Evolutionary conservation across 116 monocot species (phyloP).

Genomic region (Phalaenopsis hybrid): DNA sequence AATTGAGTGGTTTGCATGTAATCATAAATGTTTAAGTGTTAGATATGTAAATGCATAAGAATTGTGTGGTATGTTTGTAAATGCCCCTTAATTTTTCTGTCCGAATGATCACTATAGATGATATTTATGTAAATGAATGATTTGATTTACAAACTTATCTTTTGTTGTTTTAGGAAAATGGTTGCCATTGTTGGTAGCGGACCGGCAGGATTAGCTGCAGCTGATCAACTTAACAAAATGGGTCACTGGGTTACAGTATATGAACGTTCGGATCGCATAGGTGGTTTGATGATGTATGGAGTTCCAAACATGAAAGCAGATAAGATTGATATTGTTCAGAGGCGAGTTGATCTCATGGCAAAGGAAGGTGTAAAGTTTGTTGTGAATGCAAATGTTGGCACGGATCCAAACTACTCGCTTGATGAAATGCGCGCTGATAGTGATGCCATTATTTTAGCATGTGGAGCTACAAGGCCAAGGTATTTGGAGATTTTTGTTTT

Average conservation of each 20-base stretch:
- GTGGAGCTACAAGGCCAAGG: slow-evolving; percentile 96
- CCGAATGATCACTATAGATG: too few species aligned
- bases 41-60: too few species aligned
- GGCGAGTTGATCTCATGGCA: slow-evolving; percentile 91
- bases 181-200: slow-evolving; percentile 93
- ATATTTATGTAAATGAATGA: neutral
- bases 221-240: slow-evolving; percentile 98
- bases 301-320: slow-evolving; percentile 99
- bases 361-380: slow-evolving; percentile 85
- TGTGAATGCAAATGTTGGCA: slow-evolving; percentile 89
- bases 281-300: slow-evolving; percentile 99
- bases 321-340: slow-evolving; percentile 80
- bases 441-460: slow-evolving; percentile 81
- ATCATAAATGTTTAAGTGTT: too few species aligned
- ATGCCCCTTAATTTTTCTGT: too few species aligned
- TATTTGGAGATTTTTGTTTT: slow-evolving; percentile 10
- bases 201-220: slow-evolving; percentile 90
- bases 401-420: slow-evolving; percentile 62
- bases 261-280: slow-evolving; percentile 95
- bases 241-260: slow-evolving; percentile 89
- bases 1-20: too few species aligned
- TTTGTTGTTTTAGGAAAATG: slow-evolving; percentile 56
- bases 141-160: neutral
- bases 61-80: too few species aligned
- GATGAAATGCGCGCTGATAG: slow-evolving; percentile 53